Evolutionary conservation across 2,329 filamentous ascomycete species (phyloP).

Genomic region (Sporothrix curviconia): DNA sequence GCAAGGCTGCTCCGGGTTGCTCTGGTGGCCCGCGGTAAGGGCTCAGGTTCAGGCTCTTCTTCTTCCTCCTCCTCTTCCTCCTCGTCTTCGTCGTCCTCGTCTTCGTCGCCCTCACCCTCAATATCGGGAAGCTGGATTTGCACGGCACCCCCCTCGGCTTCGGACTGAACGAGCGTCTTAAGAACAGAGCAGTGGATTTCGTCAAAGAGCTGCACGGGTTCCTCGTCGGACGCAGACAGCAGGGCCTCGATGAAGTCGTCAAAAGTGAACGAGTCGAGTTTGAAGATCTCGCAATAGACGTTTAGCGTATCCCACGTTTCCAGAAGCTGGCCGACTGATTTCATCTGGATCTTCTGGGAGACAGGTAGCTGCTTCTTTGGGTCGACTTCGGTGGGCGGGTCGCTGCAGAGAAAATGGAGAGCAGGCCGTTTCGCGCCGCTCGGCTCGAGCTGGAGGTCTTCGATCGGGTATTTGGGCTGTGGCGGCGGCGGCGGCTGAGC

Average conservation of each 20-base stretch:
- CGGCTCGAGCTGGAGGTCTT: slow-evolving; percentile 77
- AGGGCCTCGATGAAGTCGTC: slow-evolving; percentile 92
- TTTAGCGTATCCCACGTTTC: slow-evolving; percentile 97
- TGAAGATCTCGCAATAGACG: slow-evolving; percentile 93
- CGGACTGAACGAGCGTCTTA: slow-evolving; percentile 73
- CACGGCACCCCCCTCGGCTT: slow-evolving; percentile 69
- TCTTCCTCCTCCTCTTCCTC: slow-evolving; percentile 43
- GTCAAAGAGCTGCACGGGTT: slow-evolving; percentile 76
- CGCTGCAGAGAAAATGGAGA: slow-evolving; percentile 68
- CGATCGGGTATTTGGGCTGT: slow-evolving; percentile 87
- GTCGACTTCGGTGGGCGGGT: slow-evolving; percentile 48
- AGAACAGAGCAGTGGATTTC: slow-evolving; percentile 89
- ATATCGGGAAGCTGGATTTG: slow-evolving; percentile 72
- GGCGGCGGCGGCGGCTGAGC: slow-evolving; percentile 56
- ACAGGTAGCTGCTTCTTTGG: slow-evolving; percentile 34
- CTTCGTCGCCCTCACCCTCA: slow-evolving; percentile 63
- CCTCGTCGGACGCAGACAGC: slow-evolving; percentile 64
- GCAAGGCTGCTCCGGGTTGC: slow-evolving; percentile 81
- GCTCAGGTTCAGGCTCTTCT: slow-evolving; percentile 63
- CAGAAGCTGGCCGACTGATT: slow-evolving; percentile 75
- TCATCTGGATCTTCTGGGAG: slow-evolving; percentile 64
- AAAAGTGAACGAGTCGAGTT: slow-evolving; percentile 93
- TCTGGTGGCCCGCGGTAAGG: slow-evolving; percentile 59
- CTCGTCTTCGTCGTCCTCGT: slow-evolving; percentile 54
- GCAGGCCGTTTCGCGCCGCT: slow-evolving; percentile 62